These are phyloP conservation scores for Planoprotostelium fungivorum DNA, from an alignment of 78 protist species.

Conservation along the genomic window DNA sequence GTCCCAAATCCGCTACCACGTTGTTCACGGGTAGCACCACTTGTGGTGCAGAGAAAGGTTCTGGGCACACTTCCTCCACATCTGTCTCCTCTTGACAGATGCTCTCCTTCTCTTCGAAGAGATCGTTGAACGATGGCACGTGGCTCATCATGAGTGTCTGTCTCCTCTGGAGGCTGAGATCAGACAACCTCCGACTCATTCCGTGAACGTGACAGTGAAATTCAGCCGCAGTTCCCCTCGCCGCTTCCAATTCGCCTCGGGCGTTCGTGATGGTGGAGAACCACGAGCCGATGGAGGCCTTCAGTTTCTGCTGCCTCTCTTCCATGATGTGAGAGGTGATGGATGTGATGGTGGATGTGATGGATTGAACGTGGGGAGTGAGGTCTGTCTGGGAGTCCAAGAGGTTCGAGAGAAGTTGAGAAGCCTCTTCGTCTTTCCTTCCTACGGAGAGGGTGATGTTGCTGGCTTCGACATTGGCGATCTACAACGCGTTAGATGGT, in stretches of 20 bases:
- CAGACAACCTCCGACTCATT: background rate
- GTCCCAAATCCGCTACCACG: no score
- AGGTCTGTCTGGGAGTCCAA: background rate
- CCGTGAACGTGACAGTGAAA: background rate
- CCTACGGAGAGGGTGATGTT: background rate
- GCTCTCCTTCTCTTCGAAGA: background rate
- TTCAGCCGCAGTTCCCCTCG: background rate
- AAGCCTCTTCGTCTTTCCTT: background rate
- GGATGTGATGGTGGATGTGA: background rate
- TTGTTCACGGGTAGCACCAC: background rate
- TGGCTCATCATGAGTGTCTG: background rate
- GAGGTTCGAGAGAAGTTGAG: background rate
- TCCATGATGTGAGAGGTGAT: background rate
- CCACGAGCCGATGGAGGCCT: background rate
- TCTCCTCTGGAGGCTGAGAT: background rate
- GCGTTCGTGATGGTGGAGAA: no score
- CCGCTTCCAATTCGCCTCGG: background rate
- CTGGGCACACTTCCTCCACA: no score
- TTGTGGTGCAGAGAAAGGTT: no score
- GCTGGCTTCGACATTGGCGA: background rate
- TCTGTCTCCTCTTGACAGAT: background rate
- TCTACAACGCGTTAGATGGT: background rate
- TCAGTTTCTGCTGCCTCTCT: background rate
- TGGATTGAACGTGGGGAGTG: background rate
- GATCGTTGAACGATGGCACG: background rate